phyloP scores from a whole-genome alignment of 2,329 filamentous ascomycete genomes.

The Aspergillus ochraceus region DNA sequence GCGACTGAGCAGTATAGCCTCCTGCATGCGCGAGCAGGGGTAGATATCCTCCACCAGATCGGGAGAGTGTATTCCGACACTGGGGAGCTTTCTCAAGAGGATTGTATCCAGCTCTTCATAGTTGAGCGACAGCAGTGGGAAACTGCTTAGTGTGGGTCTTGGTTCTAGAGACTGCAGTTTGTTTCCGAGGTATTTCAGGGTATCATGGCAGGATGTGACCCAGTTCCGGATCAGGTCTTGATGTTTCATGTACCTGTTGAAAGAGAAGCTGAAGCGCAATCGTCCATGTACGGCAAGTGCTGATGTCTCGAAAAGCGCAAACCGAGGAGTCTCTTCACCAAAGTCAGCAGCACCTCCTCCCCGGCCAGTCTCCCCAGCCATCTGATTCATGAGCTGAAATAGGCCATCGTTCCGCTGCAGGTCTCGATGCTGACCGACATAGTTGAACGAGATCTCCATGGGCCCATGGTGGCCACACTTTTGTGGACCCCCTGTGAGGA shows the following conservation, averaged over 20 bases:
- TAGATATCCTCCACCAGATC: constrained; percentile 45
- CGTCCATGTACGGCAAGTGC: constrained; percentile 49
- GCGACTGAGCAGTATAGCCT: constrained; percentile 37
- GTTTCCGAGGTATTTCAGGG: constrained; percentile 31
- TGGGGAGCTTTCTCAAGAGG: constrained; percentile 36
- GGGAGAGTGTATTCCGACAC: constrained; percentile 32
- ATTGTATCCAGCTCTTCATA: constrained; percentile 44
- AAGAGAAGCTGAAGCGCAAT: constrained; percentile 53
- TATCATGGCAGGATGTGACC: constrained; percentile 40
- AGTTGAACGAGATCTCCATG: constrained; percentile 46
- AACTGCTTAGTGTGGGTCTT: constrained; percentile 43
- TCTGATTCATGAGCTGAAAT: constrained; percentile 44
- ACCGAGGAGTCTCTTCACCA: constrained; percentile 45
- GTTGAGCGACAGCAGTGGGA: constrained; percentile 46
- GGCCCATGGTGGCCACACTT: constrained; percentile 40
- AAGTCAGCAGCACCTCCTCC: constrained; percentile 49
- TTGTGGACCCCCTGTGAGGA: constrained; percentile 30
- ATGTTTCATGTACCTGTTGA: constrained; percentile 50
- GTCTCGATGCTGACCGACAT: constrained; percentile 43
- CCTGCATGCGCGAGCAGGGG: constrained; percentile 40
- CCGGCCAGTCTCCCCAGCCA: constrained; percentile 48
- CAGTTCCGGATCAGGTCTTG: constrained; percentile 46
- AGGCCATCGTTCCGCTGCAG: constrained; percentile 47
- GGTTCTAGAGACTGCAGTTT: constrained; percentile 25
- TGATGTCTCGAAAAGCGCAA: constrained; percentile 54